phyloP scores from a whole-genome alignment of 768 basidiomycete genomes.

The Lyophyllum decastes region DNA sequence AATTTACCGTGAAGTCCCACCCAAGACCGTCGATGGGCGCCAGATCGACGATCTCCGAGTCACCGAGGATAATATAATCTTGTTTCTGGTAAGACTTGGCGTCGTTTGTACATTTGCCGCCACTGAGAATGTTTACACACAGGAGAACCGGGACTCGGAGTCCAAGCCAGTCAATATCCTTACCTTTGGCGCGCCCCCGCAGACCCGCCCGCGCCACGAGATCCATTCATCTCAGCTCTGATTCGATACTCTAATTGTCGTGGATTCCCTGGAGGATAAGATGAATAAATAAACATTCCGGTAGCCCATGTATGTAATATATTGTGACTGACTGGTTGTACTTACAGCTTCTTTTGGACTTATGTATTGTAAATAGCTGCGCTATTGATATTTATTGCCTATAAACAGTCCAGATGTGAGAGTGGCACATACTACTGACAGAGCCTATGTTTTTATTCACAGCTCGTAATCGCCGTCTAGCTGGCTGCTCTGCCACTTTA shows the following conservation, averaged over 20 bases:
- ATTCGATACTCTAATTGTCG: not conserved
- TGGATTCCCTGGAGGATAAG: not conserved
- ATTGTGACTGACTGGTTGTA: too few species aligned
- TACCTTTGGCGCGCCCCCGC: slow-evolving; percentile 42
- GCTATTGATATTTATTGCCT: not conserved
- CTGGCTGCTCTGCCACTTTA: slow-evolving; percentile 42
- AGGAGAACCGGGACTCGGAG: slow-evolving; percentile 42
- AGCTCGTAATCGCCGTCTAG: not conserved
- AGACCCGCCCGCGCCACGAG: slow-evolving; percentile 27
- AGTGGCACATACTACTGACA: not conserved
- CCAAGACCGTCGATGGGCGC: slow-evolving; percentile 43
- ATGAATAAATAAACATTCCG: not conserved
- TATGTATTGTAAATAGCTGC: not conserved
- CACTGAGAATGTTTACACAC: not conserved
- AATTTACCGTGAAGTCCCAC: slow-evolving; percentile 41
- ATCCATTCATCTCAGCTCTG: slow-evolving; percentile 18
- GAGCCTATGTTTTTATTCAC: not conserved
- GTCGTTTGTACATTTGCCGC: not conserved
- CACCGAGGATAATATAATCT: slow-evolving; percentile 62
- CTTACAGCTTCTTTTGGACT: not conserved
- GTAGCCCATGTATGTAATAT: not conserved
- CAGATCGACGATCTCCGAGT: slow-evolving; percentile 51
- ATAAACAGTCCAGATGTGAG: not conserved
- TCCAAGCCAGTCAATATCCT: slow-evolving; percentile 44
- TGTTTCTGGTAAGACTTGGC: slow-evolving; percentile 48